phyloP scores from a whole-genome alignment of 2,329 filamentous ascomycete species.

The Sporothrix curviconia region DNA sequence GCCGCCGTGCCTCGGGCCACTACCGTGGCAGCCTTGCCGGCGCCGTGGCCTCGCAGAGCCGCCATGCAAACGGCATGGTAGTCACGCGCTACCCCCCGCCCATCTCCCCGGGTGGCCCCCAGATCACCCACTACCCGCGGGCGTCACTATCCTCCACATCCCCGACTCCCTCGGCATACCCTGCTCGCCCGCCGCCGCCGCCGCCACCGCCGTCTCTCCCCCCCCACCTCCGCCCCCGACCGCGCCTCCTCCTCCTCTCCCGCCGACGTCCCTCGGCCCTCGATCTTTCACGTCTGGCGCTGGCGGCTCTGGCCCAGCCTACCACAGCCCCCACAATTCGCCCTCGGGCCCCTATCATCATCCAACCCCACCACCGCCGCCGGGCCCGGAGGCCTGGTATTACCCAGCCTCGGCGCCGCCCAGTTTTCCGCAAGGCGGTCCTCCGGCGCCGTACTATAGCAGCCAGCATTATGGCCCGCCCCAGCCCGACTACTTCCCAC shows the following conservation, averaged over 20 bases:
- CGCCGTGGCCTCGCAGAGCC: slow-evolving; percentile 20
- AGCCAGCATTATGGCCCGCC: slow-evolving; percentile 15
- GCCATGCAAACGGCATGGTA: slow-evolving; percentile 28
- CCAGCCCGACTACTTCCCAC: slow-evolving; percentile 12
- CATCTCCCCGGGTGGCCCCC: slow-evolving; percentile 29
- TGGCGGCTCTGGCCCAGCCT: no score
- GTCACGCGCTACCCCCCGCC: slow-evolving; percentile 33
- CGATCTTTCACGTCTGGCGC: no score
- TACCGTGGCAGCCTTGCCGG: slow-evolving; percentile 5
- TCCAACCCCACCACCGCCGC: not conserved
- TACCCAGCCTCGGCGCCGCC: slow-evolving; percentile 16
- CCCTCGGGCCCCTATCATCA: no score
- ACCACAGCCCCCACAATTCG: not conserved
- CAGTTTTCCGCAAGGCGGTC: slow-evolving; percentile 6
- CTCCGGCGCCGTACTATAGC: slow-evolving; percentile 13
- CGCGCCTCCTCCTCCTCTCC: no score
- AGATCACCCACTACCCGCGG: slow-evolving; percentile 22
- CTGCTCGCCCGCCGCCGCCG: slow-evolving; percentile 20
- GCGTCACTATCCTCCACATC: slow-evolving; percentile 17
- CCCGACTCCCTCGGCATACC: slow-evolving; percentile 9
- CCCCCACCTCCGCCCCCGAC: not conserved
- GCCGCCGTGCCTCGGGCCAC: not conserved
- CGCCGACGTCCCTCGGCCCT: no score
- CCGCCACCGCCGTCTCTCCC: slow-evolving; percentile 16
- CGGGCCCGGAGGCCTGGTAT: not conserved